Base-by-base conservation (phyloP, 148 eudicot species). In the Persicaria tinctoria region DNA sequence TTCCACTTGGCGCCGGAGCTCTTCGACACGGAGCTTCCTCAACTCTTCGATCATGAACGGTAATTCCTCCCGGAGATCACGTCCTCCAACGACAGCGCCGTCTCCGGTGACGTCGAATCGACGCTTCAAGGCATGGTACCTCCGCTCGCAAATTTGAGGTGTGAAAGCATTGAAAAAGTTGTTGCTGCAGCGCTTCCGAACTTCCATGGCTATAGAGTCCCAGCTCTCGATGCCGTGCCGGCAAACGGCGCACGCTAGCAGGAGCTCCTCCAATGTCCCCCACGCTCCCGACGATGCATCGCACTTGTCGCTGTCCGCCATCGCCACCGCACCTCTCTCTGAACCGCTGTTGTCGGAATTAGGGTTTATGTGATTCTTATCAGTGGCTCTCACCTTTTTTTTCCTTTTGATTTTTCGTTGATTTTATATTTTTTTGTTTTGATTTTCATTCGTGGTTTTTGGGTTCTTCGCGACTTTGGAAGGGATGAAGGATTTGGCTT, bases 221-320 rank as follows among this genome's bases (percentile, higher is more conserved):
- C 96, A 90, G 38, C 80, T 63, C 14, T 68, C 54, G 70, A 82
- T 80, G 47, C 96, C 96, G 76, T 88, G 77, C 9, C 92, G 90
- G 75, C 83, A 79, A 1, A 90, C 90, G 62, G 96, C 92, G 79
- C 79, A 86, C 3, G 90, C 86, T 14, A 90, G 82, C 14, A 90
- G 70, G 32, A 90, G 88, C 73, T 88, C 96, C 78, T 90, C 89
- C 68, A 84, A 80, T 47, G 92, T 90, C 7, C 90, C 90, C 96
- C 92, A 88, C 46, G 81, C 68, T 63, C 5, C 68, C 16, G 16
- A 63, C 44, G 44, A 4, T 27, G 68, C 32, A 63, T 62, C 68
- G 44, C 44, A 44, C 68, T 8, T 38, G 46, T 64, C 45, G 2
- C 41, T 38, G 13, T 66, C 70, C 48, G 70, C 70, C 47, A 66